A percentile compares a stretch with the other conserved stretches of the same genome.
Evolutionary conservation across 2,329 filamentous ascomycete species (phyloP).

Genomic region (Aspergillus proliferans): DNA sequence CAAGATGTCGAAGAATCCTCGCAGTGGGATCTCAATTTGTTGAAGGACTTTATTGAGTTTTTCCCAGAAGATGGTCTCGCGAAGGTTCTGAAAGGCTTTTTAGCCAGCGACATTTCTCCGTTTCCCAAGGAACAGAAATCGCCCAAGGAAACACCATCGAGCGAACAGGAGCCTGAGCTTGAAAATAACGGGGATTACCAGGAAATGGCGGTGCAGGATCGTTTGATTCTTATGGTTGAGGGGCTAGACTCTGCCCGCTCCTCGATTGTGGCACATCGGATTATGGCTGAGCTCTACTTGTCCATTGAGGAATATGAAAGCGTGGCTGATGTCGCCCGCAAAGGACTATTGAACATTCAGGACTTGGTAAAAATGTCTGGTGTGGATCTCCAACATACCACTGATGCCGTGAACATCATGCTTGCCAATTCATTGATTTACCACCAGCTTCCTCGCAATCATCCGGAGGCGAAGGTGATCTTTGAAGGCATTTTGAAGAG

Average conservation of each 20-base stretch:
- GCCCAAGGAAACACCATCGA: conserved; percentile 1
- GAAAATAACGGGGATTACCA: conserved; percentile 41
- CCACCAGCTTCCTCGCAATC: conserved; percentile 83
- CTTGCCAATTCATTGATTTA: conserved; percentile 85
- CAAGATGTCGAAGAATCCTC: conserved; percentile 66
- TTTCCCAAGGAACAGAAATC: conserved; percentile 49
- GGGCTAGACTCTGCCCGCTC: conserved; percentile 57
- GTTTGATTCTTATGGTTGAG: conserved; percentile 72
- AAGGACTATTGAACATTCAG: conserved; percentile 58
- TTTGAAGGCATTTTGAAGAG: conserved; percentile 76
- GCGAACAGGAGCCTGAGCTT: conserved; percentile 9
- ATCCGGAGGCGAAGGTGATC: conserved; percentile 76
- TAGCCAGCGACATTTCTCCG: conserved; percentile 77
- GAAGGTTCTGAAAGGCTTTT: conserved; percentile 73
- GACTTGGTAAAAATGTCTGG: conserved; percentile 62
- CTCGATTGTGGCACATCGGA: conserved; percentile 74
- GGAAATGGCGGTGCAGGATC: conserved; percentile 67
- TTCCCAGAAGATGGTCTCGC: conserved; percentile 80
- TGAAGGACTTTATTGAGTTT: conserved; percentile 72
- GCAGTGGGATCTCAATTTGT: conserved; percentile 71
- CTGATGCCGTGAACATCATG: conserved; percentile 67
- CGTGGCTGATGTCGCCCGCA: conserved; percentile 71
- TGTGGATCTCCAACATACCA: conserved; percentile 60
- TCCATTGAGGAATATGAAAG: conserved; percentile 79
- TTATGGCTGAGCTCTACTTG: conserved; percentile 78